Conservation (phyloP, 257 asterid species). For the Solanum sejunctum region DNA sequence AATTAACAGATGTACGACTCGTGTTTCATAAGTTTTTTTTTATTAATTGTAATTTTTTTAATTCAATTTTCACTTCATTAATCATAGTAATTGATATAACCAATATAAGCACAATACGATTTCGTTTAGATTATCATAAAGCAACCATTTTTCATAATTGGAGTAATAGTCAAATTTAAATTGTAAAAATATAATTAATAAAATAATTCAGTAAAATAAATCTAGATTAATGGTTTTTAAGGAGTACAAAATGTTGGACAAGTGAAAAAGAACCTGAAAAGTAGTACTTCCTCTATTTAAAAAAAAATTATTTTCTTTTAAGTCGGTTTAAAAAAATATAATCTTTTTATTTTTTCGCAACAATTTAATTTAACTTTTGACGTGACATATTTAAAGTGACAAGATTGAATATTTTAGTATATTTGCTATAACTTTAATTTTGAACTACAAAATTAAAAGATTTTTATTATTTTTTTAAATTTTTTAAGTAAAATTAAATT, state of each 20-base stretch:
- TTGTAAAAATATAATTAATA: background rate
- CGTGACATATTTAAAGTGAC: too few relatives aligned
- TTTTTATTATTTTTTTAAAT: too few relatives aligned
- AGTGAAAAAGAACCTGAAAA: background rate
- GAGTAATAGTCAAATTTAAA: background rate
- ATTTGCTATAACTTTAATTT: too few relatives aligned
- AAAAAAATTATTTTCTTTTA: too few relatives aligned
- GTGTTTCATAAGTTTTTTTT: background rate
- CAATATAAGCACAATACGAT: background rate
- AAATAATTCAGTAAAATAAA: background rate
- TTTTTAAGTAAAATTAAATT: too few relatives aligned
- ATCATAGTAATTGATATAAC: background rate
- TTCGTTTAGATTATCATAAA: background rate
- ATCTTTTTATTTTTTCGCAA: too few relatives aligned
- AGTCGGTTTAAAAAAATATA: too few relatives aligned
- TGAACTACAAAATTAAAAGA: too few relatives aligned
- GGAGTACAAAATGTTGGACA: background rate
- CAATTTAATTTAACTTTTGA: too few relatives aligned
- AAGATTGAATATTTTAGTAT: too few relatives aligned
- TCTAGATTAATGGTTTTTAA: background rate
- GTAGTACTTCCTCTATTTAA: background rate
- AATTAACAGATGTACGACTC: background rate
- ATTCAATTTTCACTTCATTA: background rate
- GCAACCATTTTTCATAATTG: background rate
- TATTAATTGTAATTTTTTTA: background rate